These are phyloP conservation scores for Kodamaea hsintzibuensis DNA, from an alignment of 805 yeast species.

Conservation along the genomic window DNA sequence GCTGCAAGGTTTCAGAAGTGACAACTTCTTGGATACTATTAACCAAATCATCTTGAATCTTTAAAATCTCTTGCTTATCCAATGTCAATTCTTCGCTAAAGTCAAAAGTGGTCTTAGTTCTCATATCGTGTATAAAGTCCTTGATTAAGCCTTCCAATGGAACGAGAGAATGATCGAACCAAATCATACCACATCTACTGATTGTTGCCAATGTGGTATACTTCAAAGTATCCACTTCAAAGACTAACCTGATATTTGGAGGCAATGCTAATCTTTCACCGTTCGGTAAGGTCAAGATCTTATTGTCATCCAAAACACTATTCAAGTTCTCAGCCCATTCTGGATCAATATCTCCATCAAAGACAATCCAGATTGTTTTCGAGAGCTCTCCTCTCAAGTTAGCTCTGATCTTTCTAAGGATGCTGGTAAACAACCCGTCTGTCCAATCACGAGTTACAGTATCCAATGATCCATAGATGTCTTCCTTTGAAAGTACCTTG, in stretches of 20 bases:
- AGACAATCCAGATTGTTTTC: constrained; percentile 70
- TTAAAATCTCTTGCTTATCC: background rate
- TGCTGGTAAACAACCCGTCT: constrained; percentile 78
- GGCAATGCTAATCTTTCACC: constrained; percentile 84
- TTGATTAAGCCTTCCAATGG: constrained; percentile 15
- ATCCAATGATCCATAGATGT: constrained; percentile 71
- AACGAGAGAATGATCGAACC: constrained; percentile 50
- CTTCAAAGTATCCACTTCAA: constrained; percentile 69
- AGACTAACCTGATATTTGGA: constrained; percentile 59
- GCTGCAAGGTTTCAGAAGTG: background rate
- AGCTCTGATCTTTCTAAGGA: constrained; percentile 56
- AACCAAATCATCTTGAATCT: constrained; percentile 1
- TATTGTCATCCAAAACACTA: constrained; percentile 89
- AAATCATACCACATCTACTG: constrained; percentile 88
- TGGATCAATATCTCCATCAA: constrained; percentile 94
- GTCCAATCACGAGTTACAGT: constrained; percentile 85
- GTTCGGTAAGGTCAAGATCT: constrained; percentile 75
- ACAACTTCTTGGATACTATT: constrained; percentile 1
- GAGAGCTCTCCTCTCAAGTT: constrained; percentile 59
- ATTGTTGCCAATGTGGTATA: constrained; percentile 89
- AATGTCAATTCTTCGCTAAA: constrained; percentile 15
- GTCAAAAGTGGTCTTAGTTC: constrained; percentile 5
- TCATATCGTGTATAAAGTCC: constrained; percentile 18
- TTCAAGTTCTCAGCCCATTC: constrained; percentile 90
- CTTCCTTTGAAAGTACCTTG: constrained; percentile 66